Conservation (phyloP, 306 rosid genomes). For the Ammopiptanthus mongolicus region DNA sequence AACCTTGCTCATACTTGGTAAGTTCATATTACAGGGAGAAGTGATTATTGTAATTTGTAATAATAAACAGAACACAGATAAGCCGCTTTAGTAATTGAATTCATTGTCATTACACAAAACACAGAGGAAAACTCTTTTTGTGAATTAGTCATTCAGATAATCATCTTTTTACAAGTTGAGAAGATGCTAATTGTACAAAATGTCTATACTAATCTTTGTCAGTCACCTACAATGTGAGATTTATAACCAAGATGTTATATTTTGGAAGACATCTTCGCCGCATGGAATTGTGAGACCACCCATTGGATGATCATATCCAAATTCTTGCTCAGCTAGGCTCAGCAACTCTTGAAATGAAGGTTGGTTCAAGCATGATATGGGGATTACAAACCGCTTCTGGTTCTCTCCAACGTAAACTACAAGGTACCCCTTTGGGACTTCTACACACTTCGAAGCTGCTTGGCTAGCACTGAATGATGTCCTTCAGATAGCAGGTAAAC, state of each 20-base stretch:
- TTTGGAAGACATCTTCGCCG: slow-evolving; percentile 20
- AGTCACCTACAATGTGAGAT: neutral
- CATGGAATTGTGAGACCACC: slow-evolving; percentile 49
- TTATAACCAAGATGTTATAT: slow-evolving; percentile 12
- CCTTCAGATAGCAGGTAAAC: slow-evolving; percentile 20
- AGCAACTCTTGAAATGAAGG: slow-evolving; percentile 37
- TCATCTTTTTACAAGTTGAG: neutral
- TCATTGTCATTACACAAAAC: neutral
- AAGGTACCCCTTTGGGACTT: slow-evolving; percentile 44
- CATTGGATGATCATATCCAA: slow-evolving; percentile 45
- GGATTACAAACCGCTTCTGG: slow-evolving; percentile 40
- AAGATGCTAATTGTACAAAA: slow-evolving; percentile 1
- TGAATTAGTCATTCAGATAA: neutral
- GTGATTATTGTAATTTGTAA: neutral
- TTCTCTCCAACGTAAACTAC: slow-evolving; percentile 48
- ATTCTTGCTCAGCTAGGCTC: slow-evolving; percentile 29
- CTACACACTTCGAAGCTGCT: slow-evolving; percentile 9
- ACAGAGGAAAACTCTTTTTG: neutral
- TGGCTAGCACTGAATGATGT: slow-evolving; percentile 1
- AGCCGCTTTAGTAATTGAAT: neutral
- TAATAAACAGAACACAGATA: neutral
- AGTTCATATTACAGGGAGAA: neutral
- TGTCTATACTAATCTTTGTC: neutral
- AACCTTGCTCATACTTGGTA: neutral
- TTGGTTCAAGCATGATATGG: slow-evolving; percentile 37